Evolutionary conservation across 2,329 filamentous ascomycete species (phyloP).

Genomic region (Seiridium cupressi): DNA sequence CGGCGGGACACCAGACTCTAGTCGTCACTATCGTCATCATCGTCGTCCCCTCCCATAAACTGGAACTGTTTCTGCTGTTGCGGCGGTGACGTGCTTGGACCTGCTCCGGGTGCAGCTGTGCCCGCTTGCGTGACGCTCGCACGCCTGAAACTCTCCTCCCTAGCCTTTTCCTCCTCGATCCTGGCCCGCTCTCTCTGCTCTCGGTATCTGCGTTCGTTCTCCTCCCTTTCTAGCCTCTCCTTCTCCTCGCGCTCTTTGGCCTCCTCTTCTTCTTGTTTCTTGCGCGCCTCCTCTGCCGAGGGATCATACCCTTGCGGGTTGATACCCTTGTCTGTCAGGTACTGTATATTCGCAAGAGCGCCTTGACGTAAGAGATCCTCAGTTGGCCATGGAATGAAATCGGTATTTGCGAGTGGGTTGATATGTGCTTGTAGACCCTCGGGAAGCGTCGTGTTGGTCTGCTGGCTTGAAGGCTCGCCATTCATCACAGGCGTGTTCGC

Average conservation of each 20-base stretch:
- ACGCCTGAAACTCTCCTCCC: slow-evolving; percentile 33
- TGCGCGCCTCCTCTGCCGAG: slow-evolving; percentile 49
- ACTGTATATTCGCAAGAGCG: slow-evolving; percentile 63
- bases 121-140: slow-evolving; percentile 29
- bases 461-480: slow-evolving; percentile 22
- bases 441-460: slow-evolving; percentile 44
- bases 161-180: slow-evolving; percentile 2
- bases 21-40: slow-evolving; percentile 42
- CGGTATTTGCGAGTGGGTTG: slow-evolving; percentile 53
- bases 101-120: slow-evolving; percentile 14
- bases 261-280: slow-evolving; percentile 48
- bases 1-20: too few relatives aligned
- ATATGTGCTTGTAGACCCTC: slow-evolving; percentile 46
- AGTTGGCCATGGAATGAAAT: slow-evolving; percentile 77
- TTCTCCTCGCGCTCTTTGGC: slow-evolving; percentile 45
- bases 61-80: slow-evolving; percentile 49
- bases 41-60: slow-evolving; percentile 52
- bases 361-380: slow-evolving; percentile 69
- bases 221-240: slow-evolving; percentile 13
- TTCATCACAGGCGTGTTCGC: too few relatives aligned
- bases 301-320: slow-evolving; percentile 62
- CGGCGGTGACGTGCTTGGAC: slow-evolving; percentile 2
- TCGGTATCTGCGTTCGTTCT: slow-evolving; percentile 23
- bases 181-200: slow-evolving; percentile 41
- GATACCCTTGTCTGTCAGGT: slow-evolving; percentile 59